Evolutionary conservation across 2,329 filamentous ascomycete genomes (phyloP).

Genomic region (Cucurbitaria berberidis): DNA sequence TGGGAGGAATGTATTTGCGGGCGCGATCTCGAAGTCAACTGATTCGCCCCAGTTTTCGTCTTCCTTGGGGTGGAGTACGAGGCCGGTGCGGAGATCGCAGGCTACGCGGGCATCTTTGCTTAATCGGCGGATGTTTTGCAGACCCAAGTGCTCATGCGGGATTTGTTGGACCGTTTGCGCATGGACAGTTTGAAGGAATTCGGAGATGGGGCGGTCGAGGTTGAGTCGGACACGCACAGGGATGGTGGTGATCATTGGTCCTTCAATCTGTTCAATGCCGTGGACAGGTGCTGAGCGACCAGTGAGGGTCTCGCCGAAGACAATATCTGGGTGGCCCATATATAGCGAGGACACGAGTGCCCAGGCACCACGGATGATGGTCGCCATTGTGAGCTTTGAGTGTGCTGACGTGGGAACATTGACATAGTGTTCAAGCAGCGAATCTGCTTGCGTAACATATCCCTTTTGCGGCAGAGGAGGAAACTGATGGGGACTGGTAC

Average conservation of each 20-base stretch:
- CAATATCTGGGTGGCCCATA: constrained; percentile 59
- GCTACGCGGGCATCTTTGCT: constrained; percentile 43
- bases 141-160: constrained; percentile 68
- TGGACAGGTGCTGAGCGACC: constrained; percentile 58
- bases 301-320: constrained; percentile 66
- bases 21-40: constrained; percentile 33
- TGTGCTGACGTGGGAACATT: constrained; percentile 39
- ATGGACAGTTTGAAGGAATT: constrained; percentile 65
- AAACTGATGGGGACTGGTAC: constrained; percentile 57
- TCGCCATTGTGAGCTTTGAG: constrained; percentile 55
- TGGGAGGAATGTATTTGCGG: constrained; percentile 61
- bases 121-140: constrained; percentile 63
- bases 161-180: constrained; percentile 63
- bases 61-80: constrained; percentile 48
- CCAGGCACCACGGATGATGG: constrained; percentile 66
- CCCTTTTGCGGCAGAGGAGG: constrained; percentile 55
- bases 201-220: constrained; percentile 50
- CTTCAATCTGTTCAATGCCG: constrained; percentile 62
- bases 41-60: constrained; percentile 26
- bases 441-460: constrained; percentile 58
- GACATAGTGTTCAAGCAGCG: constrained; percentile 58
- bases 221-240: constrained; percentile 61
- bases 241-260: constrained; percentile 67
- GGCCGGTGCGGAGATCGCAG: constrained; percentile 44
- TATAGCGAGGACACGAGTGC: constrained; percentile 63